Conservation (phyloP, 148 eudicot genomes). For the Simmondsia chinensis region DNA sequence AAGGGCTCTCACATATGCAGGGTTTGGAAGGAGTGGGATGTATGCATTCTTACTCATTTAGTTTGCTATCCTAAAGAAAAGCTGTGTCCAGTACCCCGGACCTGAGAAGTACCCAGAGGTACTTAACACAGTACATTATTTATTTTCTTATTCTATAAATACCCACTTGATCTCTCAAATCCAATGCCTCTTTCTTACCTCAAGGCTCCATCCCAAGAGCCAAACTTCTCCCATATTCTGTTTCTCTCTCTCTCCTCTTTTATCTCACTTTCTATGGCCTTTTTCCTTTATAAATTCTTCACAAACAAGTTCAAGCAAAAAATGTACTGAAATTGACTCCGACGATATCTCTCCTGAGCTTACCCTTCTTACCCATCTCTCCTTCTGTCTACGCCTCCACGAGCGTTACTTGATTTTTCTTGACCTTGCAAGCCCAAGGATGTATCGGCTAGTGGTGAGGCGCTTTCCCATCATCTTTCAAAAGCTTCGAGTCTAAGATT, state of each 20-base stretch:
- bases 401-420: slow-evolving; percentile 41
- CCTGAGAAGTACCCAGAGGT: too few relatives aligned
- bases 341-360: slow-evolving; percentile 79
- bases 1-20: too few relatives aligned
- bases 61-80: too few relatives aligned
- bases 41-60: too few relatives aligned
- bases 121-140: too few relatives aligned
- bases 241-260: neutral
- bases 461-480: neutral
- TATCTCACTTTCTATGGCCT: neutral
- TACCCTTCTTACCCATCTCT: slow-evolving; percentile 19
- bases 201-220: slow-evolving; percentile 18
- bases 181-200: slow-evolving; percentile 14
- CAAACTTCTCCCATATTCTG: slow-evolving; percentile 5
- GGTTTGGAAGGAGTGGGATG: too few relatives aligned
- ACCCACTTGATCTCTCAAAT: too few relatives aligned
- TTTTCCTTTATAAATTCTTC: neutral
- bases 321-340: slow-evolving; percentile 11
- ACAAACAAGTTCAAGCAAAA: neutral
- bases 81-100: too few relatives aligned
- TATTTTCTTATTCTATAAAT: too few relatives aligned
- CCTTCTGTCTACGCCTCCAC: slow-evolving; percentile 2
- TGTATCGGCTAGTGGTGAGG: neutral
- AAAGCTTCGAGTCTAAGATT: neutral
- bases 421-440: slow-evolving; percentile 73